Evolutionary conservation across 768 basidiomycete genomes (phyloP).

Genomic region (Lactarius quietus): DNA sequence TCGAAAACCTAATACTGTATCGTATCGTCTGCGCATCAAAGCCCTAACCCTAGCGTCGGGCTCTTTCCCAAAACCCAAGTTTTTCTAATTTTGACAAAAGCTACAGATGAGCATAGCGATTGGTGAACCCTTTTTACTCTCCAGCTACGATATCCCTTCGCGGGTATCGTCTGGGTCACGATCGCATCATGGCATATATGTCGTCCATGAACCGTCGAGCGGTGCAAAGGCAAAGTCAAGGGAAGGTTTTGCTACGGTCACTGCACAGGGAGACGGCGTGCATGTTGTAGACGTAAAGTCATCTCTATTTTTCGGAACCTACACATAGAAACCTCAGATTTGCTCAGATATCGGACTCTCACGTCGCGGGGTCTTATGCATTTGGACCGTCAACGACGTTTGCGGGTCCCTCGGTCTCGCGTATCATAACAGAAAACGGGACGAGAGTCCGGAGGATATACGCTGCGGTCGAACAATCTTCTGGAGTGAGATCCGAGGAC

Average conservation of each 20-base stretch:
- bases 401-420: constrained; percentile 25
- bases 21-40: background rate
- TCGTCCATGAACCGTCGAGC: constrained; percentile 35
- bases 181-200: constrained; percentile 31
- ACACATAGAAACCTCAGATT: background rate
- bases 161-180: background rate
- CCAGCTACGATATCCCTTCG: constrained; percentile 19
- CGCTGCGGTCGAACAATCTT: constrained; percentile 14
- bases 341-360: constrained; percentile 21
- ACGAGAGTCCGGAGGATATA: constrained; percentile 22
- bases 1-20: constrained; percentile 6
- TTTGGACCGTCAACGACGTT: constrained; percentile 27
- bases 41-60: constrained; percentile 15
- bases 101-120: constrained; percentile 19
- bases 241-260: constrained; percentile 61
- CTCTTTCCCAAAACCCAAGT: background rate
- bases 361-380: constrained; percentile 20
- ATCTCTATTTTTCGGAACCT: background rate
- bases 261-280: constrained; percentile 70
- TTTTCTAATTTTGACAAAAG: background rate
- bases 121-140: constrained; percentile 24
- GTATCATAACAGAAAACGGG: constrained; percentile 10
- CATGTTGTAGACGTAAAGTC: constrained; percentile 66
- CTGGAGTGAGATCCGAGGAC: constrained; percentile 11
- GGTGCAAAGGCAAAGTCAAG: constrained; percentile 29